A percentile compares a stretch with the other conserved stretches of the same genome.
phyloP scores from a whole-genome alignment of 2,329 filamentous ascomycete genomes.

The Hirsutella minnesotensis region DNA sequence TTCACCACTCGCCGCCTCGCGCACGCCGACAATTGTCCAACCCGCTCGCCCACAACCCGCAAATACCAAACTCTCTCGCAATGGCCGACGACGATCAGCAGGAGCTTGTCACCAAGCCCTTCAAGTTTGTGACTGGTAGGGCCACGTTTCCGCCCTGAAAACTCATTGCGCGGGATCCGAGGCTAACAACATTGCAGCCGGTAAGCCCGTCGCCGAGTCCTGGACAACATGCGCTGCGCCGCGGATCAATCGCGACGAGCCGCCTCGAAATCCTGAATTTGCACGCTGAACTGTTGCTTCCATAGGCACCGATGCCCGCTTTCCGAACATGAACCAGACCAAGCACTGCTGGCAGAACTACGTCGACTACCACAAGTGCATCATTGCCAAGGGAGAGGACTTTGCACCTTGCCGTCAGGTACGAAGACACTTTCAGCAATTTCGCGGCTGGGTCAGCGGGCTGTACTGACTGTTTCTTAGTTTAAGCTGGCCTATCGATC shows the following conservation, averaged over 20 bases:
- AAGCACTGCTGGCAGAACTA: slow-evolving; percentile 99
- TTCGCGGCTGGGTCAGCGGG: not conserved
- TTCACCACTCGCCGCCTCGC: slow-evolving; percentile 14
- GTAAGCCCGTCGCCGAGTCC: slow-evolving; percentile 21
- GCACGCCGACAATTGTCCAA: slow-evolving; percentile 3
- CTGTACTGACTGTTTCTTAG: slow-evolving; percentile 33
- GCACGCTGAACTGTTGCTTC: slow-evolving; percentile 7
- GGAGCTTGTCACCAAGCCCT: slow-evolving; percentile 88
- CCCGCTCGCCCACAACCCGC: slow-evolving; percentile 9
- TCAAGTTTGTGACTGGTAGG: slow-evolving; percentile 99
- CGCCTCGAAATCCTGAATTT: too few relatives aligned
- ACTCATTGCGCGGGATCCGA: slow-evolving; percentile 24
- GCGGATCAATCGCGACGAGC: slow-evolving; percentile 8
- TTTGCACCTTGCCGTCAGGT: slow-evolving; percentile 96
- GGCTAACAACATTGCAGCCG: slow-evolving; percentile 33
- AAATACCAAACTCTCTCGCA: slow-evolving; percentile 31
- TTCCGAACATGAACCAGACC: slow-evolving; percentile 96
- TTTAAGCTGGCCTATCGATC: slow-evolving; percentile 96
- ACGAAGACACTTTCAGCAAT: slow-evolving; percentile 16
- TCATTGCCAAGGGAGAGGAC: slow-evolving; percentile 95
- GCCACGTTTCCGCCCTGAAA: slow-evolving; percentile 25
- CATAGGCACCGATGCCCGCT: slow-evolving; percentile 93
- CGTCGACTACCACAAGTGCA: slow-evolving; percentile 99
- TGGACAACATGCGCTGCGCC: slow-evolving; percentile 8
- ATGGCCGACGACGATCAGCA: slow-evolving; percentile 80